A percentile compares a stretch with the other conserved stretches of the same genome.
phyloP scores from a whole-genome alignment of 176 grass and related monocot species.

The Musa beccarii region DNA sequence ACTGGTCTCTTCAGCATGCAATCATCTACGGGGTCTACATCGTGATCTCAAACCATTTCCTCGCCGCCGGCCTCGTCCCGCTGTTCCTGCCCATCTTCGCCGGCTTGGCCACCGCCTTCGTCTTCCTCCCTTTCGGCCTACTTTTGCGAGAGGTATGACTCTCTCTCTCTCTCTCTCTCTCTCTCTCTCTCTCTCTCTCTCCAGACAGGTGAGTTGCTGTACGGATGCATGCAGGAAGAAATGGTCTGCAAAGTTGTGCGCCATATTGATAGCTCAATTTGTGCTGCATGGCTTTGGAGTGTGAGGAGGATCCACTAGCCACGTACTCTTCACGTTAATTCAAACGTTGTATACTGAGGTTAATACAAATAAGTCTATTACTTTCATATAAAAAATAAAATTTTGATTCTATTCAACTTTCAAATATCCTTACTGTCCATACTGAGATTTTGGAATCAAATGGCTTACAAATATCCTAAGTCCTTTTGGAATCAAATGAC shows the following conservation, averaged over 20 bases:
- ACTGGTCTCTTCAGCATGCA: constrained; percentile 38
- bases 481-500: no score
- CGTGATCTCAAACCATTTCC: constrained; percentile 36
- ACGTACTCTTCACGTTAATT: no score
- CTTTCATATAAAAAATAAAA: no score
- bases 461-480: no score
- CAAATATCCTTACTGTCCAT: no score
- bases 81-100: constrained; percentile 42
- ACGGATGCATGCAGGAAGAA: constrained; percentile 28
- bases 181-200: no score
- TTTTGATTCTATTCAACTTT: no score
- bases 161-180: not conserved
- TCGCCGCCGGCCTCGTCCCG: constrained; percentile 27
- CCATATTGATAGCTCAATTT: constrained; percentile 24
- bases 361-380: no score
- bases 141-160: constrained; percentile 27
- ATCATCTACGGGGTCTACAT: constrained; percentile 33
- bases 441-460: no score
- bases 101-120: constrained; percentile 21
- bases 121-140: constrained; percentile 36
- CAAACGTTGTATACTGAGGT: not conserved
- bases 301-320: constrained; percentile 15
- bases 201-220: not conserved
- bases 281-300: constrained; percentile 38
- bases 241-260: constrained; percentile 32